Evolutionary conservation across 2,329 filamentous ascomycete genomes (phyloP).

Genomic region (Aspergillus neoniger): DNA sequence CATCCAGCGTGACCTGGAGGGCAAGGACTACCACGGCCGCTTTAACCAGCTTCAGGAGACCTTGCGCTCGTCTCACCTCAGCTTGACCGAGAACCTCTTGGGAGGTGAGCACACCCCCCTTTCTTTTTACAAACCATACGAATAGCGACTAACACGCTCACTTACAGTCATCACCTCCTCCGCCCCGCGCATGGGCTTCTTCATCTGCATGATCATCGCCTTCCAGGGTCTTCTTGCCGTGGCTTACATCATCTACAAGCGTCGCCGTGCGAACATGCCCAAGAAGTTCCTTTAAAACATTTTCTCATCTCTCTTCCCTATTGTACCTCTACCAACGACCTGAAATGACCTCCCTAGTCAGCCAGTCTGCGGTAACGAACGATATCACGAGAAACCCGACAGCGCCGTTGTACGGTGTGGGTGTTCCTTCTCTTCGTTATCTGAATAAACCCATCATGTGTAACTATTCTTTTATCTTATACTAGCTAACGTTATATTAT

Average conservation of each 20-base stretch:
- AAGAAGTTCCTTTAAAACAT: slow-evolving; percentile 80
- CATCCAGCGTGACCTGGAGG: slow-evolving; percentile 57
- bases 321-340: no score
- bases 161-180: slow-evolving; percentile 53
- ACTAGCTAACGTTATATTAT: not conserved
- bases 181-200: slow-evolving; percentile 59
- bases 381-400: not conserved
- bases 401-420: not conserved
- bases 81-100: slow-evolving; percentile 52
- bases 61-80: slow-evolving; percentile 56
- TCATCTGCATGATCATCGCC: slow-evolving; percentile 71
- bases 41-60: slow-evolving; percentile 57
- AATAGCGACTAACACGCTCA: not conserved
- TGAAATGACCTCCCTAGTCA: no score
- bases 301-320: not conserved
- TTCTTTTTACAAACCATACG: not conserved
- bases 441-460: not conserved
- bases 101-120: slow-evolving; percentile 47
- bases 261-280: slow-evolving; percentile 70
- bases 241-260: slow-evolving; percentile 77
- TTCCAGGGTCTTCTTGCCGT: slow-evolving; percentile 71
- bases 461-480: not conserved
- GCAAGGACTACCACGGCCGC: slow-evolving; percentile 58
- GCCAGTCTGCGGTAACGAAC: not conserved
- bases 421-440: not conserved